Evolutionary conservation across 208 protist genomes (phyloP).

Genomic region (Kentomonas sorsogonicus): DNA sequence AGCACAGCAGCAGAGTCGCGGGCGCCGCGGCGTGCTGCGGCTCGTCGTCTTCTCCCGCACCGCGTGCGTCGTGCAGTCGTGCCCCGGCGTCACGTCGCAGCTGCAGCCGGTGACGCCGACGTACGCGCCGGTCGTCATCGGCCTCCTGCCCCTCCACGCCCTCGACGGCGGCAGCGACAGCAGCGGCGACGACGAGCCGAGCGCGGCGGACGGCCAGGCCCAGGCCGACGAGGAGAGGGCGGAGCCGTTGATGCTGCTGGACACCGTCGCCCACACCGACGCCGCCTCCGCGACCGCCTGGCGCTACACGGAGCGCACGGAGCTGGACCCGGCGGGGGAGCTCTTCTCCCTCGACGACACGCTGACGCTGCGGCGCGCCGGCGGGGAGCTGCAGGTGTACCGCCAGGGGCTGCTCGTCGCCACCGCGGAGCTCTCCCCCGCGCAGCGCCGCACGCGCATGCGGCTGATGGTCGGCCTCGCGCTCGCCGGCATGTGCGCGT

Average conservation of each 20-base stretch:
- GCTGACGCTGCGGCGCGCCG: conserved; percentile 49
- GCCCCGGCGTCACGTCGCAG: conserved; percentile 50
- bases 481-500: conserved; percentile 55
- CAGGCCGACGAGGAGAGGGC: conserved; percentile 22
- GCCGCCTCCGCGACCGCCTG: conserved; percentile 30
- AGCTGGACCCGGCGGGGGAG: conserved; percentile 25
- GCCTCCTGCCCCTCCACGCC: conserved; percentile 44
- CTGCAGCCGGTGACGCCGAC: conserved; percentile 37
- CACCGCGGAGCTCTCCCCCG: conserved; percentile 9
- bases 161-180: conserved; percentile 10
- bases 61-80: conserved; percentile 36
- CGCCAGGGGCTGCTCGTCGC: conserved; percentile 39
- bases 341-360: conserved; percentile 82
- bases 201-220: background rate
- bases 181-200: conserved; percentile 1
- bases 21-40: conserved; percentile 41
- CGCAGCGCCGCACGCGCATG: conserved; percentile 26
- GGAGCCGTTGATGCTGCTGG: conserved; percentile 48
- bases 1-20: conserved; percentile 1
- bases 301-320: conserved; percentile 34
- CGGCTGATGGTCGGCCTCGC: conserved; percentile 71
- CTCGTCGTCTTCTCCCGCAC: conserved; percentile 68
- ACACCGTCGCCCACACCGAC: conserved; percentile 51
- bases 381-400: conserved; percentile 34
- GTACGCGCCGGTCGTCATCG: conserved; percentile 51